Conservation (phyloP, 2,329 filamentous ascomycete species). For the Fusarium sp. region DNA sequence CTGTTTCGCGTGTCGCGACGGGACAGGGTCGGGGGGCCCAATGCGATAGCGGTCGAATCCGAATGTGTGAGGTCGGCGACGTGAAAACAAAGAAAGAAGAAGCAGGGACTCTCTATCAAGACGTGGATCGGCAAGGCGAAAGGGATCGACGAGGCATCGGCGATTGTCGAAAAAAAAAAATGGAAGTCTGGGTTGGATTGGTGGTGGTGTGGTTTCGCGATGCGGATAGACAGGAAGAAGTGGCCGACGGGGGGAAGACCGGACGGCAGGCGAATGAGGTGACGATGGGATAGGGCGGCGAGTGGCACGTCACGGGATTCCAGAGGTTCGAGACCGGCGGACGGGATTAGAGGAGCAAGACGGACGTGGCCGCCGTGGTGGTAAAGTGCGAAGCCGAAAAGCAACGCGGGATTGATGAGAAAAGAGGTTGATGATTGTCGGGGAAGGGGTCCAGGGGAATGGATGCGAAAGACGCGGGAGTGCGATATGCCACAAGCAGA, state of each 20-base stretch:
- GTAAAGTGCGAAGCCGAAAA: conserved; percentile 30
- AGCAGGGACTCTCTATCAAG: conserved; percentile 21
- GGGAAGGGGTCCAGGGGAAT: conserved; percentile 34
- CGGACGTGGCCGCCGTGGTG: conserved; percentile 21
- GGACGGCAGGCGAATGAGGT: conserved; percentile 38
- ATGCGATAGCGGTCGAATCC: conserved; percentile 37
- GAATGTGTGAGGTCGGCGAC: conserved; percentile 18
- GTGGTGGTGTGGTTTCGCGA: conserved; percentile 45
- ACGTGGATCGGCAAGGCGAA: conserved; percentile 28
- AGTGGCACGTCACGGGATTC: conserved; percentile 43
- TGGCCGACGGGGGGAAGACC: conserved; percentile 28
- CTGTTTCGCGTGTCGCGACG: conserved; percentile 46
- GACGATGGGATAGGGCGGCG: conserved; percentile 44
- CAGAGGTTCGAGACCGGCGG: conserved; percentile 30
- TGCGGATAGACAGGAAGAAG: conserved; percentile 36
- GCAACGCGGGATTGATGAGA: conserved; percentile 35
- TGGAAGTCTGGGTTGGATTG: conserved; percentile 4
- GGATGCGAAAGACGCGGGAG: conserved; percentile 38
- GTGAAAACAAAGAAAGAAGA: conserved; percentile 15
- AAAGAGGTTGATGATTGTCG: conserved; percentile 35
- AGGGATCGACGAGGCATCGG: conserved; percentile 43
- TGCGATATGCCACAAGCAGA: conserved; percentile 34
- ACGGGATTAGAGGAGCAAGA: conserved; percentile 26
- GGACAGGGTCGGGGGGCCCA: conserved; percentile 29
- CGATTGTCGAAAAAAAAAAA: conserved; percentile 24